These are phyloP conservation scores for Leishmania mexicana DNA, from an alignment of 208 protist species.

Conservation along the genomic window DNA sequence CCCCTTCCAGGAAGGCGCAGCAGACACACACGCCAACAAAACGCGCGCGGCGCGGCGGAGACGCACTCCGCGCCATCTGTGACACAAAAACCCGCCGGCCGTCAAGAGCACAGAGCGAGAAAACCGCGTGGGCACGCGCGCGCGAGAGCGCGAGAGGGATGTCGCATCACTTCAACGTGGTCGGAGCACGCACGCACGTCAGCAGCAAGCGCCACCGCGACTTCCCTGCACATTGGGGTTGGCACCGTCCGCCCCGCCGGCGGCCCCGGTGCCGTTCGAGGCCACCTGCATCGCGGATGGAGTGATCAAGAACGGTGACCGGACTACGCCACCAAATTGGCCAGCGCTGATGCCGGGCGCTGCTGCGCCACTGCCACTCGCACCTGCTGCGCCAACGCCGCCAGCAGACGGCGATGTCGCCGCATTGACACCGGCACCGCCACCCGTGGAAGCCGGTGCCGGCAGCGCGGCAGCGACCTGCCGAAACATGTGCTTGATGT, in stretches of 20 bases:
- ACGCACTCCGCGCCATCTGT: not conserved
- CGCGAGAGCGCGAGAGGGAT: not conserved
- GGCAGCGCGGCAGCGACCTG: conserved; percentile 66
- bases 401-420: not conserved
- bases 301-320: conserved; percentile 26
- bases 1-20: not conserved
- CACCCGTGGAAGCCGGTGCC: conserved; percentile 7
- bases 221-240: not conserved
- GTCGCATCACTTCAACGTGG: not conserved
- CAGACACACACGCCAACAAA: no score
- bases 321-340: conserved; percentile 23
- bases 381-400: not conserved
- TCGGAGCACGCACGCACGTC: not conserved
- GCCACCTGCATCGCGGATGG: conserved; percentile 25
- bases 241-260: not conserved
- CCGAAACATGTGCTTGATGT: conserved; percentile 82
- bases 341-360: conserved; percentile 7
- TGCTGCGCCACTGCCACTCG: not conserved
- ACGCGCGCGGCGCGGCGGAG: no score
- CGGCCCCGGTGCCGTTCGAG: not conserved
- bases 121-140: not conserved
- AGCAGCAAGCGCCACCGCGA: conserved; percentile 22
- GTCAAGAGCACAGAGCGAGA: not conserved
- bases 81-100: not conserved
- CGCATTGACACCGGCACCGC: not conserved